Evolutionary conservation across 768 basidiomycete genomes (phyloP).

Genomic region (Amanita fuliginea): DNA sequence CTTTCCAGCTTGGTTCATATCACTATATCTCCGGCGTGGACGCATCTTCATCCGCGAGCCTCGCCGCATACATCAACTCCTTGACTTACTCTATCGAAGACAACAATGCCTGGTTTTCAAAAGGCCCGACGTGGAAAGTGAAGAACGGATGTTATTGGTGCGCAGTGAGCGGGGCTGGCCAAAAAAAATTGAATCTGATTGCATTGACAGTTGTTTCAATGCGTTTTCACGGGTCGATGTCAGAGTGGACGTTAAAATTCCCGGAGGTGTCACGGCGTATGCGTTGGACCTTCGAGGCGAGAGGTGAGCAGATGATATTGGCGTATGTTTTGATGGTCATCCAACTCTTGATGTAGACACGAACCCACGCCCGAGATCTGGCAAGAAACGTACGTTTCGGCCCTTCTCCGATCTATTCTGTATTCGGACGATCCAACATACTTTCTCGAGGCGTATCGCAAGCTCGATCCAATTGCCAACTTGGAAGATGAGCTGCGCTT

Average conservation of each 20-base stretch:
- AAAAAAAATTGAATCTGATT: background rate
- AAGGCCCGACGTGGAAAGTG: slow-evolving; percentile 80
- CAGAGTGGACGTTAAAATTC: slow-evolving; percentile 96
- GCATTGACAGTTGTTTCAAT: slow-evolving; percentile 74
- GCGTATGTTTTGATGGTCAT: background rate
- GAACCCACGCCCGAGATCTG: slow-evolving; percentile 88
- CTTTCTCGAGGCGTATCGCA: slow-evolving; percentile 86
- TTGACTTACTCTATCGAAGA: slow-evolving; percentile 95
- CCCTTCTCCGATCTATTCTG: slow-evolving; percentile 80
- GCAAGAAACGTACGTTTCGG: slow-evolving; percentile 97
- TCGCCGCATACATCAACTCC: slow-evolving; percentile 98
- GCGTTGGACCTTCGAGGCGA: slow-evolving; percentile 92
- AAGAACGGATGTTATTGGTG: slow-evolving; percentile 89
- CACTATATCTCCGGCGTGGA: slow-evolving; percentile 99
- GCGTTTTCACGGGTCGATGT: slow-evolving; percentile 96
- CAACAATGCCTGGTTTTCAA: slow-evolving; percentile 84
- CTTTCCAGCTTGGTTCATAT: slow-evolving; percentile 77
- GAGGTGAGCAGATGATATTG: slow-evolving; percentile 39
- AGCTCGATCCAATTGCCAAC: slow-evolving; percentile 87
- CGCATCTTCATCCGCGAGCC: slow-evolving; percentile 92
- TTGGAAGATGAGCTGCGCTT: slow-evolving; percentile 86
- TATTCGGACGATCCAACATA: slow-evolving; percentile 95
- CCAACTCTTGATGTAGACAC: slow-evolving; percentile 37
- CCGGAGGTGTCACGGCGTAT: slow-evolving; percentile 92
- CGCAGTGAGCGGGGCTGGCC: slow-evolving; percentile 13